These are phyloP conservation scores for Pseudogymnoascus sp. DNA, from an alignment of 2,329 filamentous ascomycete genomes.

Conservation along the genomic window DNA sequence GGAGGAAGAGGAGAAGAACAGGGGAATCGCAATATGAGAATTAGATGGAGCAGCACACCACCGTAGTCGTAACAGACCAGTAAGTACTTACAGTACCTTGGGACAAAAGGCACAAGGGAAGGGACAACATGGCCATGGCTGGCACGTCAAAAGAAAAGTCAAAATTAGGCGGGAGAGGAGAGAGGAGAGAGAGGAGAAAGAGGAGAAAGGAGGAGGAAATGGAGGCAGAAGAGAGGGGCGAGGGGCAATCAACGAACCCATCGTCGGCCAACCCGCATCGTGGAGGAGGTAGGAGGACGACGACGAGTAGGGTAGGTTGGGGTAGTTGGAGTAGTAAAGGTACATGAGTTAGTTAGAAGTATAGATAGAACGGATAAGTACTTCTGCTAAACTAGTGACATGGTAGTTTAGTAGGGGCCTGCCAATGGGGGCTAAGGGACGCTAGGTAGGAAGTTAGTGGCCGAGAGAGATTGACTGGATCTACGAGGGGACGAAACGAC, in stretches of 20 bases:
- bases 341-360: background rate
- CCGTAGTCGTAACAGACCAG: background rate
- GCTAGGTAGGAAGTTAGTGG: background rate
- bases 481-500: background rate
- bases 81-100: background rate
- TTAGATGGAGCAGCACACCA: background rate
- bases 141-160: conserved; percentile 2
- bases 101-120: background rate
- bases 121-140: background rate
- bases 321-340: background rate
- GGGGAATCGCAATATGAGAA: conserved; percentile 8
- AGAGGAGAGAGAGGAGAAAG: background rate
- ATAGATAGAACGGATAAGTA: background rate
- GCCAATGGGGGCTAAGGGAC: background rate
- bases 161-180: background rate
- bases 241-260: conserved; percentile 2
- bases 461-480: conserved; percentile 7
- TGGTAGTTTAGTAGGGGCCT: background rate
- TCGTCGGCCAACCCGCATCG: conserved; percentile 6
- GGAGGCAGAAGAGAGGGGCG: conserved; percentile 1
- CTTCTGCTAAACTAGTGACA: background rate
- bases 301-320: background rate
- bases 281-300: background rate
- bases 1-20: background rate
- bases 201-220: background rate